Conservation (phyloP, 805 yeast species). For the Kodamaea hsintzibuensis region DNA sequence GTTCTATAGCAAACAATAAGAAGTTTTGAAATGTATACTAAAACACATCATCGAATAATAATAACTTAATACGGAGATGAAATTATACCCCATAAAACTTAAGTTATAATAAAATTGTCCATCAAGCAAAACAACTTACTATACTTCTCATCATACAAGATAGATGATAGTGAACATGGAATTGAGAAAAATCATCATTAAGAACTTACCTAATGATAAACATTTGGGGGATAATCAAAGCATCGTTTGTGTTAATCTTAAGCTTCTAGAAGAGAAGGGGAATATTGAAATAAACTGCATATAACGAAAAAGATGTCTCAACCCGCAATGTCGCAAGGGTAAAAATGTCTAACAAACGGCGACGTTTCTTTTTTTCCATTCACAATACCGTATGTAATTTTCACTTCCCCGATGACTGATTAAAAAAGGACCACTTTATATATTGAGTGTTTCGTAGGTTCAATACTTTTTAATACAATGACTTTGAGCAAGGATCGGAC, state of each 20-base stretch:
- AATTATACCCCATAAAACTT: too few species aligned
- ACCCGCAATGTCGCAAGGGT: not conserved
- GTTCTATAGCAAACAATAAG: not conserved
- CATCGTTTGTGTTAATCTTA: not conserved
- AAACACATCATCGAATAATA: not conserved
- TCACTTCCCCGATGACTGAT: not conserved
- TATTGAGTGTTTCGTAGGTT: not conserved
- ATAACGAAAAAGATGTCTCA: too few species aligned
- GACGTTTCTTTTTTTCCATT: not conserved
- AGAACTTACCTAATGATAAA: too few species aligned
- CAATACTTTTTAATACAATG: constrained; percentile 3
- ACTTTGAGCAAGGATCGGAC: constrained; percentile 8
- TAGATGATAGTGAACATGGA: too few species aligned
- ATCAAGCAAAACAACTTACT: not conserved
- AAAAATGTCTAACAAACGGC: not conserved
- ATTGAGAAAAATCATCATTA: too few species aligned
- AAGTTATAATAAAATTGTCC: too few species aligned
- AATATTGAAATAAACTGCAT: not conserved
- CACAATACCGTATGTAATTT: not conserved
- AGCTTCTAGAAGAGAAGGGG: not conserved
- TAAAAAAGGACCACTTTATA: constrained; percentile 1
- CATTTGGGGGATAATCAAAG: too few species aligned
- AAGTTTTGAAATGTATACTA: not conserved
- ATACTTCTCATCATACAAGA: not conserved
- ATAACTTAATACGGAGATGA: too few species aligned